A percentile compares a stretch with the other conserved stretches of the same genome.
Evolutionary conservation across 345 rosid genomes (phyloP).

Genomic region (Kandelia obovata): DNA sequence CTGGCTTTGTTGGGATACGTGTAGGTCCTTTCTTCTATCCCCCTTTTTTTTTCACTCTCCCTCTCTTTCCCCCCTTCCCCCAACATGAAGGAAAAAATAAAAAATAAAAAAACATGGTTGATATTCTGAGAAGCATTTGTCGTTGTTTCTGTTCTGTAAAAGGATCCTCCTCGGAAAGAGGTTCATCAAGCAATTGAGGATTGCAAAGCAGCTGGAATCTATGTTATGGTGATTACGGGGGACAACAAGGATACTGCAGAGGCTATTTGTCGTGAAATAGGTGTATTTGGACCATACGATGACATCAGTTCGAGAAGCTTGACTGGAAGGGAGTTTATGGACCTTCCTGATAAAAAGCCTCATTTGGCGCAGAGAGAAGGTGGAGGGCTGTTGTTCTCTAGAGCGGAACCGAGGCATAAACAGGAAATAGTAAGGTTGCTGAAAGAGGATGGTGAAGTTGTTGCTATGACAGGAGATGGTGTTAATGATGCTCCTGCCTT

Average conservation of each 20-base stretch:
- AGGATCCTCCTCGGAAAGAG: constrained; percentile 99
- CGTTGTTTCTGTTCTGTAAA: constrained; percentile 2
- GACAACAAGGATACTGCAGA: constrained; percentile 95
- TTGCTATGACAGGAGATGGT: constrained; percentile 99
- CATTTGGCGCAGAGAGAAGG: constrained; percentile 48
- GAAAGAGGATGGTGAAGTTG: constrained; percentile 94
- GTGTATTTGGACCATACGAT: constrained; percentile 71
- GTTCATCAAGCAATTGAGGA: constrained; percentile 93
- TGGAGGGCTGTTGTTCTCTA: constrained; percentile 82
- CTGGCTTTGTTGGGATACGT: constrained; percentile 81
- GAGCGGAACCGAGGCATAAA: constrained; percentile 97
- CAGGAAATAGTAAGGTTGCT: constrained; percentile 97
- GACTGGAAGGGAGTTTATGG: constrained; percentile 83
- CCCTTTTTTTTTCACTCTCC: neutral
- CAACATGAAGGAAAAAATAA: too few relatives aligned
- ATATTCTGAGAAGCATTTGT: too few relatives aligned
- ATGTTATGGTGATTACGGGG: constrained; percentile 95
- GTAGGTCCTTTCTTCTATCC: constrained; percentile 36
- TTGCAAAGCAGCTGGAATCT: constrained; percentile 93
- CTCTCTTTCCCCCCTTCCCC: too few relatives aligned
- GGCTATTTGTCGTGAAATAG: constrained; percentile 90
- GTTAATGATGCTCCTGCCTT: constrained; percentile 98
- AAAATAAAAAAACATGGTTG: too few relatives aligned
- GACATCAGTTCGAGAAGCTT: constrained; percentile 62
- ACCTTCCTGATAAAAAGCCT: constrained; percentile 41